These are phyloP conservation scores for Ophioceras dolichostomum DNA, from an alignment of 2,329 filamentous ascomycete genomes.

Conservation along the genomic window DNA sequence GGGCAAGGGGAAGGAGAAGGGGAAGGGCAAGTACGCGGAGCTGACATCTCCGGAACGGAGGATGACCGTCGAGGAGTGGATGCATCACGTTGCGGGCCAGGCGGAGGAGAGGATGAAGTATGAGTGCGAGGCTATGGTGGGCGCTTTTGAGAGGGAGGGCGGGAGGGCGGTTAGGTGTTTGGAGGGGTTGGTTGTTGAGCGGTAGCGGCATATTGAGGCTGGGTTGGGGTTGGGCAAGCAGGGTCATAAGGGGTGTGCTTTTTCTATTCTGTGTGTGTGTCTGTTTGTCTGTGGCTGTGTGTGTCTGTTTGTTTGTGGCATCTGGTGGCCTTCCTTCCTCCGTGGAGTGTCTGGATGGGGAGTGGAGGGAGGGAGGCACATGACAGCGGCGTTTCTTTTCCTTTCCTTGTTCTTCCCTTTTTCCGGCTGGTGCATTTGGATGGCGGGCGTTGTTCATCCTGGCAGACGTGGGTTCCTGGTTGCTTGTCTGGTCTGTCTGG, in stretches of 20 bases:
- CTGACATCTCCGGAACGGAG: constrained; percentile 66
- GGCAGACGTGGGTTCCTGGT: no score
- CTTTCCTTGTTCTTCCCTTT: no score
- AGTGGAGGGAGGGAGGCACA: no score
- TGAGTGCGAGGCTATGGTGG: constrained; percentile 76
- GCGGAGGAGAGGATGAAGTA: constrained; percentile 68
- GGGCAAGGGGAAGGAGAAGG: no score
- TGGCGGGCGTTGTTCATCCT: no score
- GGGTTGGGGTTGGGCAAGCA: background rate
- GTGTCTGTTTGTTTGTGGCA: no score
- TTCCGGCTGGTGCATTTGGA: no score
- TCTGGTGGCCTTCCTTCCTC: background rate
- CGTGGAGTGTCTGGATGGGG: no score
- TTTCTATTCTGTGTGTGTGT: background rate
- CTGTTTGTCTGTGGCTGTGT: background rate
- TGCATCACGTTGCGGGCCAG: constrained; percentile 65
- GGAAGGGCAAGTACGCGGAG: constrained; percentile 36
- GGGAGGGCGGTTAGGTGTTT: constrained; percentile 64
- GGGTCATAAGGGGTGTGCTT: background rate
- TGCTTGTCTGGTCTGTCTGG: no score
- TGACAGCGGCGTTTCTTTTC: no score
- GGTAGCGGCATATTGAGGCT: background rate
- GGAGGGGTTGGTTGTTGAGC: constrained; percentile 55
- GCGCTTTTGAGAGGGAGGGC: constrained; percentile 73
- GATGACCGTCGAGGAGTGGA: constrained; percentile 94